Conservation (phyloP, 768 basidiomycete species). For the Leccinum rimulosum region DNA sequence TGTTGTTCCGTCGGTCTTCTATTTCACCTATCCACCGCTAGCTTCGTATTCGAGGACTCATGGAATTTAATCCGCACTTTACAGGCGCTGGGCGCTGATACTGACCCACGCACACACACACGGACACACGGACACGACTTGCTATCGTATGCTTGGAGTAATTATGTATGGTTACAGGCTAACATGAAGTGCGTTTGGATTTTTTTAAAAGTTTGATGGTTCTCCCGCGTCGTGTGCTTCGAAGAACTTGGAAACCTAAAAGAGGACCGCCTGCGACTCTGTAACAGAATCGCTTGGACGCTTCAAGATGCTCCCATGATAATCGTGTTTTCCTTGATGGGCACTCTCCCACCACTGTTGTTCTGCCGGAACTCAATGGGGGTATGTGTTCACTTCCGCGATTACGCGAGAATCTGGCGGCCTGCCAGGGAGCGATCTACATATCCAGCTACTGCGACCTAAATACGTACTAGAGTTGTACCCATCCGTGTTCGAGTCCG, state of each 20-base stretch:
- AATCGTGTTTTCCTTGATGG: constrained; percentile 3
- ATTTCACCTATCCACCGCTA: constrained; percentile 8
- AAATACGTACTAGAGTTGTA: constrained; percentile 17
- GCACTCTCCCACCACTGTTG: constrained; percentile 4
- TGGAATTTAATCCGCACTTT: constrained; percentile 11
- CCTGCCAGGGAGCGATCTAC: constrained; percentile 20
- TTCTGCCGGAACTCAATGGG: constrained; percentile 2
- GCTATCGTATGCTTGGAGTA: background rate
- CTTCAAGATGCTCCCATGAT: background rate
- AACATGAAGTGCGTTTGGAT: background rate
- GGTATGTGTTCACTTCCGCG: constrained; percentile 26
- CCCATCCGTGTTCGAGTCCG: constrained; percentile 21
- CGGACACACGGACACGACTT: background rate
- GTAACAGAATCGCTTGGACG: background rate
- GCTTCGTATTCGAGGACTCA: constrained; percentile 10
- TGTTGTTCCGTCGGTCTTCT: constrained; percentile 22
- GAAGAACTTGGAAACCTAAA: constrained; percentile 10
- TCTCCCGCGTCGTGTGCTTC: constrained; percentile 5
- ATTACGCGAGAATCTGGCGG: constrained; percentile 25
- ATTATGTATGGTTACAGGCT: constrained; percentile 4
- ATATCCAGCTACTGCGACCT: constrained; percentile 16
- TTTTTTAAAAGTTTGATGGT: background rate
- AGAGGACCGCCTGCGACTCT: background rate
- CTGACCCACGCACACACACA: background rate
- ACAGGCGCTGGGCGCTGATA: constrained; percentile 18